Evolutionary conservation across 306 rosid species (phyloP).

Genomic region (Notholithocarpus densiflorus): DNA sequence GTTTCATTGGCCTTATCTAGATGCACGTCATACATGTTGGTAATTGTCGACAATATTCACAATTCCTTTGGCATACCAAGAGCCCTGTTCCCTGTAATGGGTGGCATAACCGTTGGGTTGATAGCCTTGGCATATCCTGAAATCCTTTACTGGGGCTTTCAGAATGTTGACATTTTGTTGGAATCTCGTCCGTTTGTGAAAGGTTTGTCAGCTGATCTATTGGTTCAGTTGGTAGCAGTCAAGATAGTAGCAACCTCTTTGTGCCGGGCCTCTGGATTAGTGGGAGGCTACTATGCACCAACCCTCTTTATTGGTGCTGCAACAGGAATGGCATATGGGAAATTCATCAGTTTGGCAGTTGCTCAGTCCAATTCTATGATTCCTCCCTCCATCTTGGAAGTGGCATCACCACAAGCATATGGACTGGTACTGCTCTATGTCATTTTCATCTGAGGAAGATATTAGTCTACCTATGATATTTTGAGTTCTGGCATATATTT

Average conservation of each 20-base stretch:
- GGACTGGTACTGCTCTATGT: constrained; percentile 71
- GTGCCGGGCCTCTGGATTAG: constrained; percentile 88
- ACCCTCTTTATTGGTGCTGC: constrained; percentile 96
- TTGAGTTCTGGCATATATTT: constrained; percentile 20
- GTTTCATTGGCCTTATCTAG: constrained; percentile 78
- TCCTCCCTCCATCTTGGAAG: constrained; percentile 73
- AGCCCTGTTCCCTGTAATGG: constrained; percentile 66
- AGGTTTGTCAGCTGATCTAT: constrained; percentile 64
- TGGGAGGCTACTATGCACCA: constrained; percentile 95
- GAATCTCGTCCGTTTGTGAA: constrained; percentile 86
- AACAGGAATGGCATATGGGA: constrained; percentile 93
- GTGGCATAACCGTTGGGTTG: constrained; percentile 77
- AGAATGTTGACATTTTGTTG: constrained; percentile 84
- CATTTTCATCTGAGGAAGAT: constrained; percentile 17
- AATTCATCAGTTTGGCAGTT: constrained; percentile 57
- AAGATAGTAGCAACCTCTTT: constrained; percentile 87
- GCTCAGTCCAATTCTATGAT: constrained; percentile 50
- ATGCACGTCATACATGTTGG: constrained; percentile 75
- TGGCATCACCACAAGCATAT: constrained; percentile 93
- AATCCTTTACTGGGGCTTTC: constrained; percentile 94
- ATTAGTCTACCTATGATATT: constrained; percentile 10
- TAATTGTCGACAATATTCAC: constrained; percentile 52
- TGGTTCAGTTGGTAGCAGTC: constrained; percentile 76
- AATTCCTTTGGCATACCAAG: constrained; percentile 51
- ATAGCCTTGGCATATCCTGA: constrained; percentile 90